Evolutionary conservation across 2,329 filamentous ascomycete species (phyloP).

Genomic region (Penicillium sp.): DNA sequence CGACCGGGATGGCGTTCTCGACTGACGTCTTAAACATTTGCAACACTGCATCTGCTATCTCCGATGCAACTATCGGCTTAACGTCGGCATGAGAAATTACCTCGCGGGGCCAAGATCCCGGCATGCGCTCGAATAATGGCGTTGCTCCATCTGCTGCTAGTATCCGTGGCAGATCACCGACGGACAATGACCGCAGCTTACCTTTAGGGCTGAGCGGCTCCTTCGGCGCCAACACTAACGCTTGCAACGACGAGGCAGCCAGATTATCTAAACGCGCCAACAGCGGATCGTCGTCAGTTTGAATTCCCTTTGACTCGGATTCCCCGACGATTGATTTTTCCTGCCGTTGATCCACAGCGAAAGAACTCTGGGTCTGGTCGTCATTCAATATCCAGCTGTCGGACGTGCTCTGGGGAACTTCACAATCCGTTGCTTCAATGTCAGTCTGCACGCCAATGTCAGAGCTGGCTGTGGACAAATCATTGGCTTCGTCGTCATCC

Average conservation of each 20-base stretch:
- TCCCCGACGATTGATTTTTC: not conserved
- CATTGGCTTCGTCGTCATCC: not conserved
- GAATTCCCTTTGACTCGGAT: not conserved
- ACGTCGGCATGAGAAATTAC: not conserved
- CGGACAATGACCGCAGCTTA: conserved; percentile 6
- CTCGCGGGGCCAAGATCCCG: conserved; percentile 2
- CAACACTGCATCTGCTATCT: not conserved
- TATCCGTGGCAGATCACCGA: conserved; percentile 7
- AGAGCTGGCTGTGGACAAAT: too few relatives aligned
- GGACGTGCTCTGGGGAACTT: not conserved
- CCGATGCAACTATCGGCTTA: not conserved
- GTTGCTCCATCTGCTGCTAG: not conserved
- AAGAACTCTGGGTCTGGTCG: not conserved
- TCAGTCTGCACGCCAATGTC: not conserved
- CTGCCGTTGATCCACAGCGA: not conserved
- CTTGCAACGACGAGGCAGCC: conserved; percentile 1
- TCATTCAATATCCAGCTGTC: not conserved
- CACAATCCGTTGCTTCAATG: not conserved
- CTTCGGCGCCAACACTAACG: not conserved
- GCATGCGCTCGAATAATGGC: not conserved
- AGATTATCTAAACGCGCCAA: not conserved
- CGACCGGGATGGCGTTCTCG: not conserved
- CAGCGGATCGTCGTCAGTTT: not conserved
- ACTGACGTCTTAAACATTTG: not conserved
- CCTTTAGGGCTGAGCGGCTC: not conserved